Conservation (phyloP, 75 land plant genomes). For the Cryptomeria japonica region DNA sequence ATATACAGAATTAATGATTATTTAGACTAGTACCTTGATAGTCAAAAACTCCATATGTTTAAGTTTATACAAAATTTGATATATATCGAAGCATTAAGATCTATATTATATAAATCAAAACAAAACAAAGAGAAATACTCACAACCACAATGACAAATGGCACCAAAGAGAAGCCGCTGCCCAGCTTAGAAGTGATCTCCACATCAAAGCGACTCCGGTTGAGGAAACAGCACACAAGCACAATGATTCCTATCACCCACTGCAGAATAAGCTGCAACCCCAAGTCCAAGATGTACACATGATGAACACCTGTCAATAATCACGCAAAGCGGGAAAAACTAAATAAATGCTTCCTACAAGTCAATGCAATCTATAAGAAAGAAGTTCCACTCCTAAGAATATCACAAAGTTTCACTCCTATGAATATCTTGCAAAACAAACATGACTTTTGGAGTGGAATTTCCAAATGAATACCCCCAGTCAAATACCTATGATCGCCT, state of each 20-base stretch:
- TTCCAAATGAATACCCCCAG: neutral
- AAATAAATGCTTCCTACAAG: constrained; percentile 33
- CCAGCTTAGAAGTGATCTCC: constrained; percentile 77
- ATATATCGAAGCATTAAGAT: neutral
- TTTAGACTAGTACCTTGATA: neutral
- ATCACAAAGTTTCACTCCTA: too few species aligned
- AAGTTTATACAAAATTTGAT: neutral
- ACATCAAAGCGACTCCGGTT: constrained; percentile 57
- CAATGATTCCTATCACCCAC: constrained; percentile 84
- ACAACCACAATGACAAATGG: constrained; percentile 93
- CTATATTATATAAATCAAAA: neutral
- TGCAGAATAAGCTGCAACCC: constrained; percentile 90
- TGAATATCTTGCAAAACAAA: neutral
- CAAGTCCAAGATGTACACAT: constrained; percentile 54
- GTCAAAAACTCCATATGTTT: neutral
- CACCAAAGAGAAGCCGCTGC: constrained; percentile 88
- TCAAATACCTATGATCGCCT: neutral
- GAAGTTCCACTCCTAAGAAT: neutral
- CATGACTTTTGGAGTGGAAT: neutral
- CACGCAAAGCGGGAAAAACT: constrained; percentile 32
- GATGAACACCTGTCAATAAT: constrained; percentile 49
- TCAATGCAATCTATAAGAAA: neutral
- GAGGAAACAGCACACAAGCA: constrained; percentile 75
- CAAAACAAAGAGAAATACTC: constrained; percentile 21
- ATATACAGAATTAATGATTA: constrained; percentile 10